A percentile compares a stretch with the other conserved stretches of the same genome.
These are phyloP conservation scores for Houttuynia cordata DNA, from an alignment of 164 flowering plant genomes.

Conservation along the genomic window DNA sequence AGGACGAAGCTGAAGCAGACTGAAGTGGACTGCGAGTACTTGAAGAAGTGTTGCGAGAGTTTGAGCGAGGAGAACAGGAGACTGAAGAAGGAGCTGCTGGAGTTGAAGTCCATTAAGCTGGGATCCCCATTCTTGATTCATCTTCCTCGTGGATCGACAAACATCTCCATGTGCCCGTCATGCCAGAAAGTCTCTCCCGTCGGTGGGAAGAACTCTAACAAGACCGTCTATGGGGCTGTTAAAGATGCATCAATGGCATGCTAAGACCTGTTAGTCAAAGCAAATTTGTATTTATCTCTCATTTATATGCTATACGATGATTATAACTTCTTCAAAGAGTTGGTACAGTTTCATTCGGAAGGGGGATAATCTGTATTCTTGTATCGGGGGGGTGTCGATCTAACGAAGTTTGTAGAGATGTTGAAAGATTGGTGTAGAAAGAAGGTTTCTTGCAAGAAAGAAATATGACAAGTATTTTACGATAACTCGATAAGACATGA, in stretches of 20 bases:
- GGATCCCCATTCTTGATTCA: conserved; percentile 13
- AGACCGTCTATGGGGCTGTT: neutral
- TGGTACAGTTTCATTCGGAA: neutral
- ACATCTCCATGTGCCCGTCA: conserved; percentile 18
- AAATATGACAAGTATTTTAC: neutral
- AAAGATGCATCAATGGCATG: conserved; percentile 3
- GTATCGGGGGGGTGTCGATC: too few relatives aligned
- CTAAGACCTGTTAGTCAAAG: neutral
- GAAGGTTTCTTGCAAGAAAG: neutral
- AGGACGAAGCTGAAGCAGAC: conserved; percentile 38
- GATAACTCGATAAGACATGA: neutral
- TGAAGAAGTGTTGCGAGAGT: conserved; percentile 38
- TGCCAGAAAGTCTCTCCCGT: conserved; percentile 10
- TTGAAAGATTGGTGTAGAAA: too few relatives aligned
- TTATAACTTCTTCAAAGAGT: neutral
- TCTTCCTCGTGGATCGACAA: conserved; percentile 7
- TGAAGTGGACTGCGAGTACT: conserved; percentile 25
- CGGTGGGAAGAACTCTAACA: neutral
- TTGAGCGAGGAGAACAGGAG: conserved; percentile 39
- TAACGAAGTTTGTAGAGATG: too few relatives aligned
- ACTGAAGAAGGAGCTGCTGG: conserved; percentile 45
- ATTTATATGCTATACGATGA: neutral
- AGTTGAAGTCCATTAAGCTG: conserved; percentile 19
- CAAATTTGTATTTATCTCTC: neutral
- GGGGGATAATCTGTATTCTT: neutral